phyloP scores from a whole-genome alignment of 306 rosid genomes.

The Prunus fruticosa region DNA sequence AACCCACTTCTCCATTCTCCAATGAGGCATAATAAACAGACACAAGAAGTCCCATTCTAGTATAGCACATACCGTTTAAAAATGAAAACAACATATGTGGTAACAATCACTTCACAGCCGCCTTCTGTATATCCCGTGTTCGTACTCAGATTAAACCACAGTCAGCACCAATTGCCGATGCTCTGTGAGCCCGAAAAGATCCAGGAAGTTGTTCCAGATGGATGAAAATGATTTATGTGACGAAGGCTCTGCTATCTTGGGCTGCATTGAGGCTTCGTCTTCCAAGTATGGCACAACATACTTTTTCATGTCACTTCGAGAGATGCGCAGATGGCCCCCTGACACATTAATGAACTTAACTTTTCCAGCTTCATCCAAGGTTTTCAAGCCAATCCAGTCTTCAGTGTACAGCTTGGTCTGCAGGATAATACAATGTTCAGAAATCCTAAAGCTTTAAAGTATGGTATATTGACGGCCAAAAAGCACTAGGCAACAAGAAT shows the following conservation, averaged over 20 bases:
- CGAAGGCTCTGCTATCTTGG: conserved; percentile 11
- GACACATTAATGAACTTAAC: conserved; percentile 60
- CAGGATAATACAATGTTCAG: conserved; percentile 14
- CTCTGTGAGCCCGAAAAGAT: conserved; percentile 14
- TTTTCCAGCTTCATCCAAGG: conserved; percentile 72
- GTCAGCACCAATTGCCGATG: conserved; percentile 3
- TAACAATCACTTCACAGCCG: background rate
- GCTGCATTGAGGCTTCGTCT: conserved; percentile 29
- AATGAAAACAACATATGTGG: background rate
- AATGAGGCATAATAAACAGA: background rate
- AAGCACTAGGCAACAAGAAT: conserved; percentile 21
- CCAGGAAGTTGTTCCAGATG: conserved; percentile 20
- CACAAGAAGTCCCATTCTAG: background rate
- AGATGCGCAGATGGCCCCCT: conserved; percentile 64
- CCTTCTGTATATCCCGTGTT: background rate
- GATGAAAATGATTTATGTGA: conserved; percentile 22
- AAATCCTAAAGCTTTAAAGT: background rate
- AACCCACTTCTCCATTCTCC: conserved; percentile 6
- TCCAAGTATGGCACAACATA: conserved; percentile 67
- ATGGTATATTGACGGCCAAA: background rate
- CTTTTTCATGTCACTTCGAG: conserved; percentile 52
- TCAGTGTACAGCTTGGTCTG: conserved; percentile 78
- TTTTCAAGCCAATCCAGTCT: conserved; percentile 90
- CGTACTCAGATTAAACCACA: background rate
- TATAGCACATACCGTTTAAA: background rate